Evolutionary conservation across 2,329 filamentous ascomycete genomes (phyloP), one percentile per base, ranked within the genome.

Genomic region (Pseudomassariella vexata): DNA sequence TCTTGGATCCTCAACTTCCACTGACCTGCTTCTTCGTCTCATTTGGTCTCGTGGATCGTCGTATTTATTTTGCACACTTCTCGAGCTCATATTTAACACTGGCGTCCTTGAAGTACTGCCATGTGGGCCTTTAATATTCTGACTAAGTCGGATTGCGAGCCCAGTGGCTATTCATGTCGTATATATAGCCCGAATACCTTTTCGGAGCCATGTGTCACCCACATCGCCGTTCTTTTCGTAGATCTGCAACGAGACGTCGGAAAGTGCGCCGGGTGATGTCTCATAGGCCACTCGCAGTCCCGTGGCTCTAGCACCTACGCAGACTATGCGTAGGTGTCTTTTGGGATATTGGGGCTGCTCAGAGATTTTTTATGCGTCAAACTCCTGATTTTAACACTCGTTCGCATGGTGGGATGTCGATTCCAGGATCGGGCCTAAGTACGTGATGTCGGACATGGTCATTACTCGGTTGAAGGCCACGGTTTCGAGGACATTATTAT

Each of bases 161-260:
- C 21, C 21, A 32, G 21, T 32, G 30, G 22, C 21, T 24, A 5
- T 21, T 21, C n/a, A 32, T 32, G 22, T 32, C 30, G 15, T 23
- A 30, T 11, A 21, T 19, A 16, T 21, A 30, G 12, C 28, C 28
- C 8, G 28, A 21, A 19, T 30, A 30, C 10, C 20, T 19, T 19
- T 30, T 30, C 28, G 19, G 19, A 30, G 20, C 28, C 28, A 30
- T 11, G 28, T 30, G 12, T 21, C 28, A 19, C 28, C 28, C 11
- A 30, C 28, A 12, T 22, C 28, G 19, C n/a, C 19, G 20, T 30
- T 30, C 16, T 30, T 30, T 12, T 30, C 28, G 20, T 33, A 33
- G 16, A 32, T 32, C 21, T 24, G 21, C 8, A 32, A 19, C 12
- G 22, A 14, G 28, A 30, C 12, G 18, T 30, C 2, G 14, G 22